A percentile compares a stretch with the other conserved stretches of the same genome.
These are phyloP conservation scores for Fistulinella staudtii DNA, from an alignment of 1,284 basidiomycete genomes.

Conservation along the genomic window DNA sequence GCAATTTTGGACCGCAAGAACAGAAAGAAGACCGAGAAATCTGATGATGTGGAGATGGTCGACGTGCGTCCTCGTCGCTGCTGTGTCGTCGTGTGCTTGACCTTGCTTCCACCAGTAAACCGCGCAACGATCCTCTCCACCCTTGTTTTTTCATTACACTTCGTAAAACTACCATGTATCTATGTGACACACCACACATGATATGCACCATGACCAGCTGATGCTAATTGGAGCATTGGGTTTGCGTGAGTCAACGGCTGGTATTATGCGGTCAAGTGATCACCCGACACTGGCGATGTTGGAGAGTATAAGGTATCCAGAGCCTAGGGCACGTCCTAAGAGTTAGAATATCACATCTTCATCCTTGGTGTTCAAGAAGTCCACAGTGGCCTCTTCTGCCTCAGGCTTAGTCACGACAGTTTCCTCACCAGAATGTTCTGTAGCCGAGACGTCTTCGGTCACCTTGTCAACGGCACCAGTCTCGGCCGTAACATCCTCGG, in stretches of 20 bases:
- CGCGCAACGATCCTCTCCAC: slow-evolving; percentile 15
- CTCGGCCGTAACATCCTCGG: slow-evolving; percentile 11
- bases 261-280: slow-evolving; percentile 10
- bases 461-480: slow-evolving; percentile 5
- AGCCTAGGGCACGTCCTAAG: not conserved
- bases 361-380: slow-evolving; percentile 83
- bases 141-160: slow-evolving; percentile 32
- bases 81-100: slow-evolving; percentile 9
- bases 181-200: slow-evolving; percentile 43
- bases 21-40: slow-evolving; percentile 54
- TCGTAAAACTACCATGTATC: slow-evolving; percentile 53
- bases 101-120: slow-evolving; percentile 23
- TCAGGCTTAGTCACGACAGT: slow-evolving; percentile 4
- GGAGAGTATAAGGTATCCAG: not conserved
- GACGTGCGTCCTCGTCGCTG: slow-evolving; percentile 53
- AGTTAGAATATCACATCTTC: slow-evolving; percentile 85
- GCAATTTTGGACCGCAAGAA: slow-evolving; percentile 82
- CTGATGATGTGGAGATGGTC: slow-evolving; percentile 70
- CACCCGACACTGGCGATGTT: slow-evolving; percentile 8
- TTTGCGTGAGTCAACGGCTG: slow-evolving; percentile 5
- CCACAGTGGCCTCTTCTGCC: slow-evolving; percentile 36
- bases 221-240: slow-evolving; percentile 5
- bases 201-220: slow-evolving; percentile 47
- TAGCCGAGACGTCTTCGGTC: slow-evolving; percentile 5
- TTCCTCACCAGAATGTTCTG: slow-evolving; percentile 8